Evolutionary conservation across 2,329 filamentous ascomycete genomes (phyloP).

Genomic region (Diaporthe sp.): DNA sequence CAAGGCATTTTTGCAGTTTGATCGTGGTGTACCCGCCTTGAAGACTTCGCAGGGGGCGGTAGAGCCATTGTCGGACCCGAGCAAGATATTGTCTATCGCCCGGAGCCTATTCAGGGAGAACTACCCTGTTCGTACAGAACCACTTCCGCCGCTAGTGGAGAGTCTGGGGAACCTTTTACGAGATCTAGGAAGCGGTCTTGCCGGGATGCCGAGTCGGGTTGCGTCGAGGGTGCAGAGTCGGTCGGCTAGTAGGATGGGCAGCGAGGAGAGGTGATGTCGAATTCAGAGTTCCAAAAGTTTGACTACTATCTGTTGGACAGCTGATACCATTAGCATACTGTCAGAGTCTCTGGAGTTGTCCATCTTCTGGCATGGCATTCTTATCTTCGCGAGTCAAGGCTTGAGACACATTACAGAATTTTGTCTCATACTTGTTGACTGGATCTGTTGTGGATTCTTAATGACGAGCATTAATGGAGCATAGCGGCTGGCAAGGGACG

Average conservation of each 20-base stretch:
- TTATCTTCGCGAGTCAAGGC: too few relatives aligned
- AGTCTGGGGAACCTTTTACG: constrained; percentile 40
- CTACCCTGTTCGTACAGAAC: constrained; percentile 41
- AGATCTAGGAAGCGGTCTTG: constrained; percentile 40
- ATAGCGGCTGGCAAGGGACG: neutral
- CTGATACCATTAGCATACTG: neutral
- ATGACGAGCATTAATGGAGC: neutral
- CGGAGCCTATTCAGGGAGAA: constrained; percentile 41
- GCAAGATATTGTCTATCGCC: constrained; percentile 38
- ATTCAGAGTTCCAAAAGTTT: neutral
- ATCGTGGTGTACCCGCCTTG: constrained; percentile 39
- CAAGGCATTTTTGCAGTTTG: constrained; percentile 41
- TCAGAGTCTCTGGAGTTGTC: neutral
- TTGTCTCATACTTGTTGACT: neutral
- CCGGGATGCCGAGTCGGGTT: constrained; percentile 28
- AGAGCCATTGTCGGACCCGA: constrained; percentile 39
- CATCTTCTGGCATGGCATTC: neutral
- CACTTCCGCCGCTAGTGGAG: constrained; percentile 45
- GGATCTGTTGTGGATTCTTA: neutral
- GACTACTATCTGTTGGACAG: neutral
- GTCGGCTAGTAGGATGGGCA: constrained; percentile 36
- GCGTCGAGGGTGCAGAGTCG: constrained; percentile 25
- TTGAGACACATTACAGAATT: neutral
- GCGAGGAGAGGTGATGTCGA: constrained; percentile 33
- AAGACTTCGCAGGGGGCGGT: constrained; percentile 21